Conservation (phyloP, 805 yeast genomes). For the Zygotorulaspora chibaensis region DNA sequence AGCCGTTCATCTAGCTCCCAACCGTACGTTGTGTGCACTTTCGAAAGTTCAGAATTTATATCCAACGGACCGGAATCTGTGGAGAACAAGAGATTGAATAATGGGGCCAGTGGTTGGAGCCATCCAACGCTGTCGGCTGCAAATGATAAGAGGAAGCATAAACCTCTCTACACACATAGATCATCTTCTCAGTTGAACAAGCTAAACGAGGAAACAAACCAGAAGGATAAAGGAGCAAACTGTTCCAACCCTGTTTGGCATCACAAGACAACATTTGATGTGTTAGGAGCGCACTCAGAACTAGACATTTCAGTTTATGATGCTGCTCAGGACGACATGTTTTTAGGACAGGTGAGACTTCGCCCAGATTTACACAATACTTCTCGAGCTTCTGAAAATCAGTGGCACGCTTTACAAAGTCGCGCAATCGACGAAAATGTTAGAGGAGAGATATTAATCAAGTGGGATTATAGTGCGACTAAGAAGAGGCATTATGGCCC, state of each 20-base stretch:
- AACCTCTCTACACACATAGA: constrained; percentile 43
- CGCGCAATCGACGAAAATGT: constrained; percentile 74
- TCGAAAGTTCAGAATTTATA: constrained; percentile 86
- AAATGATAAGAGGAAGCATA: constrained; percentile 29
- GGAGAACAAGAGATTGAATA: constrained; percentile 31
- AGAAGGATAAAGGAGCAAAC: constrained; percentile 18
- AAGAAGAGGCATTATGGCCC: constrained; percentile 84
- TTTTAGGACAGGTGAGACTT: constrained; percentile 78
- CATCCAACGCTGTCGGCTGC: constrained; percentile 22
- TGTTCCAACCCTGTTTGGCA: constrained; percentile 74
- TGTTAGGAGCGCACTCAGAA: constrained; percentile 76
- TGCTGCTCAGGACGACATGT: constrained; percentile 72
- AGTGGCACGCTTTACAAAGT: constrained; percentile 72
- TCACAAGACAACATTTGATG: constrained; percentile 90
- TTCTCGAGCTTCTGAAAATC: constrained; percentile 43
- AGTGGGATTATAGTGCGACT: constrained; percentile 66
- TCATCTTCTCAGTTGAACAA: constrained; percentile 42
- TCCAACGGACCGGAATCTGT: constrained; percentile 65
- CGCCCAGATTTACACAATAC: constrained; percentile 48
- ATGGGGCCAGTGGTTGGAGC: constrained; percentile 9
- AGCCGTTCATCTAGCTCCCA: constrained; percentile 54
- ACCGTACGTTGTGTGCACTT: constrained; percentile 88
- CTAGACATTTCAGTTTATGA: constrained; percentile 91
- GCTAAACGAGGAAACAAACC: constrained; percentile 19
- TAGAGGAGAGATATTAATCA: constrained; percentile 71